These are phyloP conservation scores for Diaporthe sp. DNA, from an alignment of 2,329 filamentous ascomycete genomes.

Conservation along the genomic window DNA sequence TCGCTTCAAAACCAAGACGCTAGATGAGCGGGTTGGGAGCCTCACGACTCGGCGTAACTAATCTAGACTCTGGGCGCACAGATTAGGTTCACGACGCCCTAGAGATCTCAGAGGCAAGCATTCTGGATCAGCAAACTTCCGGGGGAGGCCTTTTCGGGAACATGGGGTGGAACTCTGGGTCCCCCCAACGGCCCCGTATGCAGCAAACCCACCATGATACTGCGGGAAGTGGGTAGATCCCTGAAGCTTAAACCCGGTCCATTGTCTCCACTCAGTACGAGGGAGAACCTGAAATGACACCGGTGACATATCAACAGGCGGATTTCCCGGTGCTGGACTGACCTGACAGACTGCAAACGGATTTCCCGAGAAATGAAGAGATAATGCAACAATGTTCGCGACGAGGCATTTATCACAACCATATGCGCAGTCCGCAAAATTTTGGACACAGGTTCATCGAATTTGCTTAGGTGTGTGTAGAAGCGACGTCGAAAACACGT, in stretches of 20 bases:
- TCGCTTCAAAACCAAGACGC: constrained; percentile 15
- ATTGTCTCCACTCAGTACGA: not conserved
- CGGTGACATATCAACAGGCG: constrained; percentile 2
- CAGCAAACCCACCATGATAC: not conserved
- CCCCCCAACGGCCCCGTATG: not conserved
- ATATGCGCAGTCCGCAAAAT: not conserved
- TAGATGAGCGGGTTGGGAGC: constrained; percentile 6
- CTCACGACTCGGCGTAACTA: not conserved
- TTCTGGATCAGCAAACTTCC: constrained; percentile 11
- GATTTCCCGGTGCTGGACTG: not conserved
- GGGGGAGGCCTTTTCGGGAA: not conserved
- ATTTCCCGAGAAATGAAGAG: not conserved
- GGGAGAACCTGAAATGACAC: not conserved
- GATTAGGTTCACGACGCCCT: constrained; percentile 24
- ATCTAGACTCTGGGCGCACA: constrained; percentile 24
- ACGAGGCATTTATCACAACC: not conserved
- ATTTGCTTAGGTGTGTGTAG: not conserved
- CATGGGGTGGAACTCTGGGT: not conserved
- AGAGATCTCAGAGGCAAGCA: constrained; percentile 15
- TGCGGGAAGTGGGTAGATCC: constrained; percentile 28
- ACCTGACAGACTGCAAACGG: not conserved
- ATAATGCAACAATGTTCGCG: no score
- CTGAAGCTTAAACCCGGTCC: constrained; percentile 9
- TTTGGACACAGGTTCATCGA: not conserved
- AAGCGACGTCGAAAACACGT: not conserved